A percentile compares a stretch with the other conserved stretches of the same genome.
Evolutionary conservation across 2,329 filamentous ascomycete genomes (phyloP).

Genomic region (Aspergillus sp.): DNA sequence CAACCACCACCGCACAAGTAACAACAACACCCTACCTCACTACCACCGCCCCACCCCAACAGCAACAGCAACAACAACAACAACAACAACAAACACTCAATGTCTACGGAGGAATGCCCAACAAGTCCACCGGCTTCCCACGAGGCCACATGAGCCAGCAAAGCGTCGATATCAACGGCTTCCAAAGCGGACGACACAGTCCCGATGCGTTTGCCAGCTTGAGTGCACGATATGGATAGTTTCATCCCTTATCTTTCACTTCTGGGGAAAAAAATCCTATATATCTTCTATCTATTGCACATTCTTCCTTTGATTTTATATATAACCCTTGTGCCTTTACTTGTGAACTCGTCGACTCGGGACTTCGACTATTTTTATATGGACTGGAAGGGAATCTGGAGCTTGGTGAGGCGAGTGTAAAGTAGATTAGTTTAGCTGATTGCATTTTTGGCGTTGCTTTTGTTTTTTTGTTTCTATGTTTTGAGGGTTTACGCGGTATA

Average conservation of each 20-base stretch:
- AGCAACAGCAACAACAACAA: background rate
- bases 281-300: background rate
- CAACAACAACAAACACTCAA: background rate
- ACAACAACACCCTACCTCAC: conserved; percentile 1
- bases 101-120: conserved; percentile 12
- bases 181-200: conserved; percentile 52
- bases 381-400: too few relatives aligned
- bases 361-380: too few relatives aligned
- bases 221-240: conserved; percentile 48
- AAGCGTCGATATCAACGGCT: conserved; percentile 50
- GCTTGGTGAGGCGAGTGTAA: too few relatives aligned
- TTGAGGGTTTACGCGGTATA: too few relatives aligned
- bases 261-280: background rate
- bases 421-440: too few relatives aligned
- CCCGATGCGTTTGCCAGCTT: conserved; percentile 55
- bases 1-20: conserved; percentile 12
- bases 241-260: conserved; percentile 2
- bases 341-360: background rate
- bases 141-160: conserved; percentile 50
- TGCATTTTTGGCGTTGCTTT: too few relatives aligned
- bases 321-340: background rate
- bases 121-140: conserved; percentile 21
- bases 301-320: background rate
- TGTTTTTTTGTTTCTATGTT: too few relatives aligned
- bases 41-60: background rate